Percentiles rank a stretch among this genome's conserved stretches.
phyloP scores from a whole-genome alignment of 345 rosid species.

The Citrus maxima region DNA sequence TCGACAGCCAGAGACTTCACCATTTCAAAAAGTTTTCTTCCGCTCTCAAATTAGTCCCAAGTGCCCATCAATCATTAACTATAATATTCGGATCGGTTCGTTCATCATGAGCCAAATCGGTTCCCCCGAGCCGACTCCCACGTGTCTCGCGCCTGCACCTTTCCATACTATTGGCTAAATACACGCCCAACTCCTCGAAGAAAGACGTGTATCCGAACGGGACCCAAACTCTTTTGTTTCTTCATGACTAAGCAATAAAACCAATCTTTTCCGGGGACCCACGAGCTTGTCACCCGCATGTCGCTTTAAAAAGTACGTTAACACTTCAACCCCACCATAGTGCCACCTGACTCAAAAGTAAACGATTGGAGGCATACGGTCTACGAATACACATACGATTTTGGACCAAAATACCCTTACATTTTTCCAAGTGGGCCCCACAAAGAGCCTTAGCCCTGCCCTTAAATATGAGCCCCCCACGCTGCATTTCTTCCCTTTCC shows the following conservation, averaged over 20 bases:
- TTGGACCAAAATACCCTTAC: slow-evolving; percentile 26
- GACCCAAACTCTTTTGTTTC: slow-evolving; percentile 27
- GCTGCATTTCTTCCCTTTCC: slow-evolving; percentile 89
- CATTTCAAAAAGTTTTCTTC: not conserved
- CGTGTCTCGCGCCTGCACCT: slow-evolving; percentile 17
- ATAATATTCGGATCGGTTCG: not conserved
- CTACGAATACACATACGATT: not conserved
- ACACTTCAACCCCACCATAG: slow-evolving; percentile 29
- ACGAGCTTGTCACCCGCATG: slow-evolving; percentile 12
- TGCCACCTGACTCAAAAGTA: slow-evolving; percentile 58
- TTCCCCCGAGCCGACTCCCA: not conserved
- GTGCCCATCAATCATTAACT: not conserved
- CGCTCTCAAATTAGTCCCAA: not conserved
- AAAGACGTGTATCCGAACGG: not conserved
- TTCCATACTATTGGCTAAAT: slow-evolving; percentile 17
- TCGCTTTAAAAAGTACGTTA: not conserved
- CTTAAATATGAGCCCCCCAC: slow-evolving; percentile 60
- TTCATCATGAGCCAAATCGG: not conserved
- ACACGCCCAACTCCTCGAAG: not conserved
- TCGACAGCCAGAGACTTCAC: not conserved
- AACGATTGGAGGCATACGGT: slow-evolving; percentile 11
- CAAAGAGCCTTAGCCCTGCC: not conserved
- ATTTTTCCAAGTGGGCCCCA: slow-evolving; percentile 22
- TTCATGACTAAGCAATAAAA: slow-evolving; percentile 36
- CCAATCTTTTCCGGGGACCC: slow-evolving; percentile 21